Evolutionary conservation across 2,329 filamentous ascomycete genomes (phyloP), one percentile per base, ranked within the genome.

Genomic region (Akanthomyces dipterigenus): DNA sequence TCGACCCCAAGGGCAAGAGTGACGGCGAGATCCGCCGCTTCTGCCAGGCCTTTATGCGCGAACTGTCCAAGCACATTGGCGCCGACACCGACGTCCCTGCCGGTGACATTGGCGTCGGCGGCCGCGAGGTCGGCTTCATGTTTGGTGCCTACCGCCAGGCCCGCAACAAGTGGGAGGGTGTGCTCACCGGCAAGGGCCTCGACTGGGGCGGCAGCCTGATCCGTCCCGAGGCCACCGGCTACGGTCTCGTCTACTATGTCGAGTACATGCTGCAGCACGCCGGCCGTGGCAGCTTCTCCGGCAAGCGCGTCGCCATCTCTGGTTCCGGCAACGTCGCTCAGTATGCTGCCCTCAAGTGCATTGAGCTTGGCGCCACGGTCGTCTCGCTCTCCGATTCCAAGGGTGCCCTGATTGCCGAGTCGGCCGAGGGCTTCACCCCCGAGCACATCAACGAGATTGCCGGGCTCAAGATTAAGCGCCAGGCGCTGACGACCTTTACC

Each of bases 251-350:
- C 76, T 98, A 98, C 86, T 96, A 96, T 76, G 91, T 96, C 73
- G 84, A 89, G 70, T 90, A 96, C 83, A 97, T 97, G 93, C 93
- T 98, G 73, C 81, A 89, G 76, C 88, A 96, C 77, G 90, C 91
- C 68, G 91, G 91, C 75, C 88, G 88, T 74, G 92, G 96, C 73
- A 85, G 83, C 67, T 96, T 96, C 81, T 78, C 84, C 65, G 93
- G 92, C 78, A 98, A 98, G 86, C 88, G 88, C 63, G 95, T 98
- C 62, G 91, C 93, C 76, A 89, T 99, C 76, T 97, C 95, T 49
- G 95, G 95, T 65, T 97, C 93, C 63, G 95, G 95, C 68, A 99
- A 99, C 80, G 95, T 98, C 60, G 95, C 95, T 36, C 95, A 98
- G 81, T 98, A 95, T 80, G 93, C 93, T 36, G 95, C 93, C 0